These are phyloP conservation scores for Forsythia viridissima DNA, from an alignment of 257 asterid genomes.

Conservation along the genomic window DNA sequence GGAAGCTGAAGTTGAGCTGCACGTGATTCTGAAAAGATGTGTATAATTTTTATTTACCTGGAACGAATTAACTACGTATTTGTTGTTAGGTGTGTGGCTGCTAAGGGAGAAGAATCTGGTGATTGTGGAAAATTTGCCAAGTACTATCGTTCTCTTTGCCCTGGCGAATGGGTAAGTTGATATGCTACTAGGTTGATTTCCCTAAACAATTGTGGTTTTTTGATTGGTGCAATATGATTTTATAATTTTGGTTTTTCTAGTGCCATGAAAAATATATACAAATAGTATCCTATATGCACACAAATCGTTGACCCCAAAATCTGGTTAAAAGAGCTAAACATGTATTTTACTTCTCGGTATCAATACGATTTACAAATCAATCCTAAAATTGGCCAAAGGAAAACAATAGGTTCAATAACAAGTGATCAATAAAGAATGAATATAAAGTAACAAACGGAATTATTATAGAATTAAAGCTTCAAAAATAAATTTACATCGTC, in stretches of 20 bases:
- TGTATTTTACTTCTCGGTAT: no score
- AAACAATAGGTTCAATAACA: no score
- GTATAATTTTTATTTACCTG: not conserved
- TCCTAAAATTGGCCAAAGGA: no score
- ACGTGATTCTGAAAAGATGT: not conserved
- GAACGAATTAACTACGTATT: conserved; percentile 9
- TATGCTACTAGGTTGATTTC: not conserved
- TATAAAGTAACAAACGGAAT: no score
- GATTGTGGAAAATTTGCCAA: conserved; percentile 65
- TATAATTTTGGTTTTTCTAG: not conserved
- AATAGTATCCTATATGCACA: not conserved
- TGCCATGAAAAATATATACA: not conserved
- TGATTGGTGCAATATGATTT: not conserved
- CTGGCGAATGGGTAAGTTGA: conserved; percentile 87
- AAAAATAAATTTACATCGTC: no score
- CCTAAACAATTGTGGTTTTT: not conserved
- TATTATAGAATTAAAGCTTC: no score
- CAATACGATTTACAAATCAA: no score
- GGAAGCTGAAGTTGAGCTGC: not conserved
- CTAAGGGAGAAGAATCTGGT: conserved; percentile 70
- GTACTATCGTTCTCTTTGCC: conserved; percentile 83
- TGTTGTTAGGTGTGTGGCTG: conserved; percentile 61
- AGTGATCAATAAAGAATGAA: no score
- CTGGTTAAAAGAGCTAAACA: no score
- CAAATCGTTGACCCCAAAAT: no score